Conservation (phyloP, 768 basidiomycete genomes). For the Antrodiella citrinella region DNA sequence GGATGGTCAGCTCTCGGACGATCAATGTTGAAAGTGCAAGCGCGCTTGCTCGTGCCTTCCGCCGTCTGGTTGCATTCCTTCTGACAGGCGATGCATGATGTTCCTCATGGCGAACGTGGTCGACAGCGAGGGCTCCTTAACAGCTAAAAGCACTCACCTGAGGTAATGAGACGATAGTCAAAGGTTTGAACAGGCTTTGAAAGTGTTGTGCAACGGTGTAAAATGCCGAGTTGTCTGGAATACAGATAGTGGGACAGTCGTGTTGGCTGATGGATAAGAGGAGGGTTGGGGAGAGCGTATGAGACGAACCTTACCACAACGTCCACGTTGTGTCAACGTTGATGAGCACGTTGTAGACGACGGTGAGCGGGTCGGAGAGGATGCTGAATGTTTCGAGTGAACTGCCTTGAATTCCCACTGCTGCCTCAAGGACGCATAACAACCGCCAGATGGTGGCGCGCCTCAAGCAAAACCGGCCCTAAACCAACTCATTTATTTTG, state of each 20-base stretch:
- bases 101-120: not conserved
- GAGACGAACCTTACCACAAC: slow-evolving; percentile 10
- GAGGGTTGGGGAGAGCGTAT: not conserved
- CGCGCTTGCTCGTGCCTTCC: not conserved
- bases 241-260: not conserved
- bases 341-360: slow-evolving; percentile 12
- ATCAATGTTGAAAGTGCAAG: not conserved
- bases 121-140: not conserved
- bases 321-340: slow-evolving; percentile 4
- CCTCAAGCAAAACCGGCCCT: slow-evolving; percentile 17
- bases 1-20: not conserved
- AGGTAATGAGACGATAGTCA: not conserved
- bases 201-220: not conserved
- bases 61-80: not conserved
- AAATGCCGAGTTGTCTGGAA: not conserved
- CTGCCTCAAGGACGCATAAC: slow-evolving; percentile 20
- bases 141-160: not conserved
- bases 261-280: not conserved
- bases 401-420: slow-evolving; percentile 13
- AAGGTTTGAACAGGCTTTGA: not conserved
- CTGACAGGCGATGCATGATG: not conserved
- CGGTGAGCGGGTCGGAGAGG: slow-evolving; percentile 12
- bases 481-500: no score
- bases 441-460: slow-evolving; percentile 6
- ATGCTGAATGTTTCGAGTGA: slow-evolving; percentile 7